Conservation (phyloP, 2,329 filamentous ascomycete genomes). For the Pestalotiopsis sp. region DNA sequence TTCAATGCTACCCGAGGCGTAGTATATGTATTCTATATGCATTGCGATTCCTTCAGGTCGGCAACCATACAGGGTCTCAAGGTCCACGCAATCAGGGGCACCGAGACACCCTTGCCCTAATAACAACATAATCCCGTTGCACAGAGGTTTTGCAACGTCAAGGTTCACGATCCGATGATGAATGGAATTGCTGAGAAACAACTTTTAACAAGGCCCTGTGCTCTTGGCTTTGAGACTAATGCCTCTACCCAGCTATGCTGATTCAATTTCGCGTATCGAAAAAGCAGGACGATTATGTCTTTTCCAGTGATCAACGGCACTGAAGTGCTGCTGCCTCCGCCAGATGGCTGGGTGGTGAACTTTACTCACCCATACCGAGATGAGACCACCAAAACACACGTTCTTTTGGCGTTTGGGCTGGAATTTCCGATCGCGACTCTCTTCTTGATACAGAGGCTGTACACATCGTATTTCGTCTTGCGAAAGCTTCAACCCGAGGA, state of each 20-base stretch:
- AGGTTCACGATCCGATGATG: background rate
- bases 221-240: too few species aligned
- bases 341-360: conserved; percentile 9
- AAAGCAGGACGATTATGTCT: background rate
- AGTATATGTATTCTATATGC: background rate
- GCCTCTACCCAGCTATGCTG: too few species aligned
- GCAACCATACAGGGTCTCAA: background rate
- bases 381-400: background rate
- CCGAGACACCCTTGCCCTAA: background rate
- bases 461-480: conserved; percentile 16
- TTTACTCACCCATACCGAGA: conserved; percentile 18
- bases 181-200: background rate
- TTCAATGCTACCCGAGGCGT: background rate
- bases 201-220: background rate
- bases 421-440: conserved; percentile 16
- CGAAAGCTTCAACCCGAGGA: conserved; percentile 10
- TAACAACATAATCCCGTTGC: background rate
- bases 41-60: background rate
- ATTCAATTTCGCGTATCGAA: background rate
- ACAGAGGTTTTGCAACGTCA: background rate
- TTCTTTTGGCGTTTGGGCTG: conserved; percentile 15
- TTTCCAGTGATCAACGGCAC: conserved; percentile 10
- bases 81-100: background rate
- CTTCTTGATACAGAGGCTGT: conserved; percentile 19
- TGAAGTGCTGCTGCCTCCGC: conserved; percentile 1